A percentile compares a stretch with the other conserved stretches of the same genome.
phyloP scores from a whole-genome alignment of 2,329 filamentous ascomycete genomes.

The Fusarium stilboides region DNA sequence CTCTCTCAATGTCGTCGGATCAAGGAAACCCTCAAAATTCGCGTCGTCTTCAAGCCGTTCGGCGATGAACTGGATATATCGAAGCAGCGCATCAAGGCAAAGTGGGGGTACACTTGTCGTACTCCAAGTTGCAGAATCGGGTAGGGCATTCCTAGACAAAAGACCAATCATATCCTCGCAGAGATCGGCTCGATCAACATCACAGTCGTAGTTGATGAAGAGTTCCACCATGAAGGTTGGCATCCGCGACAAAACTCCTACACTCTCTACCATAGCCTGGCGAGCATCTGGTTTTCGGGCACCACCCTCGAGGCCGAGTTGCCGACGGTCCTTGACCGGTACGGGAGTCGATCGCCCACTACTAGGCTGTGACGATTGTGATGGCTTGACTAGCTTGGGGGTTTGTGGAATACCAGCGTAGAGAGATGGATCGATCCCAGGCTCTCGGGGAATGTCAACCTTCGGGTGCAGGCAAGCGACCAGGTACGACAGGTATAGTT shows the following conservation, averaged over 20 bases:
- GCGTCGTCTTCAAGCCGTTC: slow-evolving; percentile 85
- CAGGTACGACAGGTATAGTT: slow-evolving; percentile 94
- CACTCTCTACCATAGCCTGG: slow-evolving; percentile 98
- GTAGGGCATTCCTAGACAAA: slow-evolving; percentile 92
- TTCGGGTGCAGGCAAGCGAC: slow-evolving; percentile 93
- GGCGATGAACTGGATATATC: slow-evolving; percentile 92
- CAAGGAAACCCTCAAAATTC: slow-evolving; percentile 74
- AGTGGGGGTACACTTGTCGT: slow-evolving; percentile 97
- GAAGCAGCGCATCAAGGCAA: slow-evolving; percentile 91
- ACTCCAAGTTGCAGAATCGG: slow-evolving; percentile 98
- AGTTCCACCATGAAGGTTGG: slow-evolving; percentile 95
- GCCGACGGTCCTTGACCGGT: slow-evolving; percentile 91
- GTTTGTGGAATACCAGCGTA: slow-evolving; percentile 95
- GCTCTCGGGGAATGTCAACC: slow-evolving; percentile 93
- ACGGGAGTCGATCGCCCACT: slow-evolving; percentile 93
- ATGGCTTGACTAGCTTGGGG: slow-evolving; percentile 87
- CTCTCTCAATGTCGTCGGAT: slow-evolving; percentile 75
- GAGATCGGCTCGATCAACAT: slow-evolving; percentile 89
- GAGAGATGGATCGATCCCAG: slow-evolving; percentile 89
- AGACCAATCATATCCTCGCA: slow-evolving; percentile 97
- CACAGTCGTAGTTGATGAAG: slow-evolving; percentile 98
- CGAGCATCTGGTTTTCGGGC: slow-evolving; percentile 93
- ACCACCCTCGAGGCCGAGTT: slow-evolving; percentile 92
- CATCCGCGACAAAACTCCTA: slow-evolving; percentile 92
- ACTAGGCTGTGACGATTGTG: slow-evolving; percentile 74